Percentiles rank a stretch among this genome's conserved stretches.
phyloP scores from a whole-genome alignment of 208 protist species.

The Naegleria fowleri region DNA sequence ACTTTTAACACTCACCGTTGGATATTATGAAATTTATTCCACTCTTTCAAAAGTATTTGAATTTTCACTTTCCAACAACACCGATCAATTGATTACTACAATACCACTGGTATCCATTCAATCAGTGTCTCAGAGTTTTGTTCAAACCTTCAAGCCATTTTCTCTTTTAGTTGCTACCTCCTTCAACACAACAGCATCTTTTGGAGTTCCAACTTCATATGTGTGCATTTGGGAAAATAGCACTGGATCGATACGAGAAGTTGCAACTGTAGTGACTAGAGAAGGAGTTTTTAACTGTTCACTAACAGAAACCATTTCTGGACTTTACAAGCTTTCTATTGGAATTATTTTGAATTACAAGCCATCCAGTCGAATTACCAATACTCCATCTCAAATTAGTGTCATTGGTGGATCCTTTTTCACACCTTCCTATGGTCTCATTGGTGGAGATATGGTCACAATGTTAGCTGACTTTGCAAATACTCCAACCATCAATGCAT shows the following conservation, averaged over 20 bases:
- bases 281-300: neutral
- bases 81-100: neutral
- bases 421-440: neutral
- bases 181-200: neutral
- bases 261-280: neutral
- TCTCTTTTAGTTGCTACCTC: neutral
- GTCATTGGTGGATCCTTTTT: neutral
- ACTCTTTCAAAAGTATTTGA: neutral
- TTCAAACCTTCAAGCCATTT: neutral
- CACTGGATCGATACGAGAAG: neutral
- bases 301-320: neutral
- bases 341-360: neutral
- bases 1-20: neutral
- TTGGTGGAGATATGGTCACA: neutral
- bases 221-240: neutral
- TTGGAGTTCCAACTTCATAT: neutral
- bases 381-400: neutral
- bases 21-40: neutral
- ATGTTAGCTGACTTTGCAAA: neutral
- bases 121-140: neutral
- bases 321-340: neutral
- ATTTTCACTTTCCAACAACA: neutral
- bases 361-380: neutral
- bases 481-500: neutral
- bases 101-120: neutral